Evolutionary conservation across 108 stramenopile genomes (phyloP), one percentile per base, ranked within the genome.

Genomic region (Skeletonema grethae): DNA sequence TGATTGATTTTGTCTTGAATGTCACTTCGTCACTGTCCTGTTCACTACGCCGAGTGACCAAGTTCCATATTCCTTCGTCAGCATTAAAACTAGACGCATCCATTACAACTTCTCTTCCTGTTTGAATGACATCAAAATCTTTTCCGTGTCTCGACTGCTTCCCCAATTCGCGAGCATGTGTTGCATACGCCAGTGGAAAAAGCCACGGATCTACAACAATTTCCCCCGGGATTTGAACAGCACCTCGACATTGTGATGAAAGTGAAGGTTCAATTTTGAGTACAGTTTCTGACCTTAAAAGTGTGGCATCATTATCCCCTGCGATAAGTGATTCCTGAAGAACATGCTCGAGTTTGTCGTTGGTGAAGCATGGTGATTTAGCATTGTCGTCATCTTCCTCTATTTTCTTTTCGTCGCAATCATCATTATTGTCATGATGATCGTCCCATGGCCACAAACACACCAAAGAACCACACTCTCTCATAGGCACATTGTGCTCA

Each of bases 171-270:
- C 85, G 61, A 9, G 94, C 88, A 57, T 90, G 87, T 20, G 73
- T 73, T 39, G 86, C 90, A 4, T 84, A 83, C 24, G 89, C 84
- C 34, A 95, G 77, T 0, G 90, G 86, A 67, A 85, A 87, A 34
- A 92, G 65, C 91, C 91, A 92, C n/a, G 94, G 89, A 73, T 95
- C 91, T 2, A 91, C 87, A 29, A 92, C 90, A 20, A 88, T 78
- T 85, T 95, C 94, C 13, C 89, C 86, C 9, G 85, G 89, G 66
- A 90, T 89, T 57, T 89, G 87, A 25, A 90, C 77, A 48, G 90
- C 94, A 25, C 89, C 90, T 31, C 13, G 18, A 30, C 84, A 85
- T 29, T 48, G 11, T 7, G 30, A 39, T 36, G 78, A 65, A 12
- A 95, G 32, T 16, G 86, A 75, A 3, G 86, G 86, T 69, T 95